phyloP scores from a whole-genome alignment of 345 rosid species.

The Turnera subulata region DNA sequence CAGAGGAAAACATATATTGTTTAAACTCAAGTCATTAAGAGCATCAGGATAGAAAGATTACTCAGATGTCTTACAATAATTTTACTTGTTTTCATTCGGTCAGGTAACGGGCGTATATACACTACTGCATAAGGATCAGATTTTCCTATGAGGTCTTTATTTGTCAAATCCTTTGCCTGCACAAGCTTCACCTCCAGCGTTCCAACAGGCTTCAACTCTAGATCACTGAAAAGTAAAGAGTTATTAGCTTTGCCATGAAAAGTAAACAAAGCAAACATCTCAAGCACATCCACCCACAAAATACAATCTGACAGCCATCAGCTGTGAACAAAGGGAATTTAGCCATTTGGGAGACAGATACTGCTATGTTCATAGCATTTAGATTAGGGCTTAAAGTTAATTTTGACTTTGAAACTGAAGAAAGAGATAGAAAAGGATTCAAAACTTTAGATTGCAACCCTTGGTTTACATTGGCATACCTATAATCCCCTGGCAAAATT shows the following conservation, averaged over 20 bases:
- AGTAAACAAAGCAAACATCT: background rate
- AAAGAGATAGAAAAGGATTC: slow-evolving; percentile 2
- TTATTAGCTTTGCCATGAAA: slow-evolving; percentile 6
- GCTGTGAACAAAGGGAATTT: no score
- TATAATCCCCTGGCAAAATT: slow-evolving; percentile 95
- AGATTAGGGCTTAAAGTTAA: no score
- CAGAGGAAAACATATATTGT: slow-evolving; percentile 7
- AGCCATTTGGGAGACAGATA: no score
- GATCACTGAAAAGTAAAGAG: slow-evolving; percentile 54
- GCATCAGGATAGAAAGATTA: slow-evolving; percentile 1
- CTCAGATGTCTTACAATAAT: slow-evolving; percentile 54
- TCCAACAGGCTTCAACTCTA: slow-evolving; percentile 93
- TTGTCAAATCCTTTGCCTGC: slow-evolving; percentile 86
- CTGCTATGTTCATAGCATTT: background rate
- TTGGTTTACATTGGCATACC: slow-evolving; percentile 36
- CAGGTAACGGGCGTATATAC: slow-evolving; percentile 78
- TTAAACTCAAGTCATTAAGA: slow-evolving; percentile 11
- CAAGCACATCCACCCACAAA: background rate
- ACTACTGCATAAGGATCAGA: slow-evolving; percentile 92
- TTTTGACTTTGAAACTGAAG: background rate
- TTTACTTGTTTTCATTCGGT: slow-evolving; percentile 72
- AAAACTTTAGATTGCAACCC: slow-evolving; percentile 1
- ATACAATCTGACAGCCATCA: background rate
- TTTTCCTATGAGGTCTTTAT: slow-evolving; percentile 93
- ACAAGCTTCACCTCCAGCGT: slow-evolving; percentile 95